Conservation (phyloP, 805 yeast species). For the Barnettozyma vustinii region DNA sequence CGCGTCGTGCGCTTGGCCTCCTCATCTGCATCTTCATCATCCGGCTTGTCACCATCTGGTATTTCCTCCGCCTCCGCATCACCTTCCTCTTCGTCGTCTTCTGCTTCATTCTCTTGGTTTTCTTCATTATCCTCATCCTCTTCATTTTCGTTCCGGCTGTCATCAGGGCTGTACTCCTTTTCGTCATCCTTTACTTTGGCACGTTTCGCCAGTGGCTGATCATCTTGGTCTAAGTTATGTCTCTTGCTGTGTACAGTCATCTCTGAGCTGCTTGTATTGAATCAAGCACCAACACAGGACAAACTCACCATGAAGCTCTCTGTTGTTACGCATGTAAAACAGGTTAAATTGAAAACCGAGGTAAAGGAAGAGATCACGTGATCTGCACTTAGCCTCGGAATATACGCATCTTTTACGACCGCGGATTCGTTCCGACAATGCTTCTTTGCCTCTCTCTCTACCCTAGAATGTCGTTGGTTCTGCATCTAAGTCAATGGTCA, state of each 20-base stretch:
- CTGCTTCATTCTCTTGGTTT: conserved; percentile 21
- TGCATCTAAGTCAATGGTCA: too few species aligned
- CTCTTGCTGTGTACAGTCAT: conserved; percentile 11
- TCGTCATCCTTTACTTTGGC: conserved; percentile 26
- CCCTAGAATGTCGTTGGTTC: too few species aligned
- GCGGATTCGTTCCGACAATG: too few species aligned
- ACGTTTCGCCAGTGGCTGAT: conserved; percentile 26
- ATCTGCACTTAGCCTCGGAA: too few species aligned
- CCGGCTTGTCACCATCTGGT: conserved; percentile 18
- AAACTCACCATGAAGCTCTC: too few species aligned
- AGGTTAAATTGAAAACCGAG: too few species aligned
- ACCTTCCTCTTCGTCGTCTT: conserved; percentile 21
- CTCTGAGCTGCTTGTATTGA: neutral
- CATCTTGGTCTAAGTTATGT: conserved; percentile 21
- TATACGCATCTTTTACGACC: too few species aligned
- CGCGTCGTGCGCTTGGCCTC: conserved; percentile 34
- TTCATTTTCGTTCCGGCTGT: conserved; percentile 15
- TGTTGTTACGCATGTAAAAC: too few species aligned
- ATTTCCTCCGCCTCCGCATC: conserved; percentile 19
- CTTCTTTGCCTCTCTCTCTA: too few species aligned
- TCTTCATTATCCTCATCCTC: conserved; percentile 23
- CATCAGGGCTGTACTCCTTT: conserved; percentile 11
- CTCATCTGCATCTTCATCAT: conserved; percentile 28
- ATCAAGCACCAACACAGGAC: too few species aligned
- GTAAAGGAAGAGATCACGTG: too few species aligned